phyloP scores from a whole-genome alignment of 306 rosid species.

The Corylus heterophylla region DNA sequence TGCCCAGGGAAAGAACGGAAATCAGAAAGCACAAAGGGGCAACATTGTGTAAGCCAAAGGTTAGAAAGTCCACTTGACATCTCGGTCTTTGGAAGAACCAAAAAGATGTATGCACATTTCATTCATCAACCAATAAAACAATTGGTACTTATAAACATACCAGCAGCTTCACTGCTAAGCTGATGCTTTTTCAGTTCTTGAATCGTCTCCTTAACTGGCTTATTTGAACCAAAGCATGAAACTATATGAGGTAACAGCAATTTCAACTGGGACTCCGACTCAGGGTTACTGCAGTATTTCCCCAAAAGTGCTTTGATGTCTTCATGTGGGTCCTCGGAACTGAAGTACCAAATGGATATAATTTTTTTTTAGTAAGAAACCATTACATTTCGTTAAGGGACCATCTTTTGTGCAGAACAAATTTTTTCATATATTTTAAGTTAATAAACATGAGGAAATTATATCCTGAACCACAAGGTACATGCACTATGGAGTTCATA shows the following conservation, averaged over 20 bases:
- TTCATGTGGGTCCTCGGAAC: slow-evolving; percentile 83
- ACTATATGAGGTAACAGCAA: slow-evolving; percentile 70
- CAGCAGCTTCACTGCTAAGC: slow-evolving; percentile 65
- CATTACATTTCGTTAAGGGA: background rate
- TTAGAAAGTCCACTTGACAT: slow-evolving; percentile 9
- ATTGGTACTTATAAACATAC: slow-evolving; percentile 43
- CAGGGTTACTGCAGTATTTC: slow-evolving; percentile 72
- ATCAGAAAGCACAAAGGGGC: background rate
- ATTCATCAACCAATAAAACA: slow-evolving; percentile 3
- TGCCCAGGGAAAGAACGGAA: slow-evolving; percentile 32
- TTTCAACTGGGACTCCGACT: slow-evolving; percentile 66
- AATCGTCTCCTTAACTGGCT: slow-evolving; percentile 64
- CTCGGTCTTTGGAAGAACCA: background rate
- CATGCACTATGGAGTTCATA: background rate
- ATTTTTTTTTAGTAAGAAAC: slow-evolving; percentile 14
- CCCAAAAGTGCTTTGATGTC: slow-evolving; percentile 67
- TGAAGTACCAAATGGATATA: slow-evolving; percentile 35
- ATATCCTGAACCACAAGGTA: background rate
- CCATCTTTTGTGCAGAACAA: background rate
- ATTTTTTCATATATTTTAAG: background rate
- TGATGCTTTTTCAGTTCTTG: slow-evolving; percentile 67
- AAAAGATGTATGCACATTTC: slow-evolving; percentile 8
- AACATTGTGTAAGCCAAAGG: background rate
- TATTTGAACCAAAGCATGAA: slow-evolving; percentile 66
- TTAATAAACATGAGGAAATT: background rate